phyloP scores from a whole-genome alignment of 805 yeast genomes.

The Schwanniomyces pseudopolymorphus region DNA sequence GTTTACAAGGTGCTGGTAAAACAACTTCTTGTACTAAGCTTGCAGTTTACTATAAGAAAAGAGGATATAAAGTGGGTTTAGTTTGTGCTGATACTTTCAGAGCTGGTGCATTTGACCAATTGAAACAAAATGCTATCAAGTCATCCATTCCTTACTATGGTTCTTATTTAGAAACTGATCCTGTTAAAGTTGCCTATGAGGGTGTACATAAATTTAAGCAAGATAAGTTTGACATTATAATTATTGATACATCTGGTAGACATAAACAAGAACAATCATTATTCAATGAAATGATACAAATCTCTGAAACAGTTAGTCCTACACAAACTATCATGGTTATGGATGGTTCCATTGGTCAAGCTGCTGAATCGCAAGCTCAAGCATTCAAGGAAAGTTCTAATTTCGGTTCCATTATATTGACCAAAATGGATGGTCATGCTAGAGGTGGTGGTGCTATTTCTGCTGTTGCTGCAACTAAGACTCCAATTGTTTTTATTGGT shows the following conservation, averaged over 20 bases:
- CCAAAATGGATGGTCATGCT: constrained; percentile 98
- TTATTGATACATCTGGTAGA: constrained; percentile 97
- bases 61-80: constrained; percentile 92
- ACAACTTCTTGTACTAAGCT: constrained; percentile 96
- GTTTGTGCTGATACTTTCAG: constrained; percentile 99
- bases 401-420: constrained; percentile 91
- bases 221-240: constrained; percentile 88
- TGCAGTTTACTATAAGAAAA: constrained; percentile 89
- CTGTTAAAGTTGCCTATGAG: constrained; percentile 84
- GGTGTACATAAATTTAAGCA: constrained; percentile 91
- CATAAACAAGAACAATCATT: constrained; percentile 92
- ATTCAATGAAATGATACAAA: constrained; percentile 93
- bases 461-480: constrained; percentile 95
- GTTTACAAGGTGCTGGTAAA: constrained; percentile 98
- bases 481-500: constrained; percentile 95
- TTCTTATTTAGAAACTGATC: constrained; percentile 92
- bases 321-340: constrained; percentile 95
- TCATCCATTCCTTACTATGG: constrained; percentile 95
- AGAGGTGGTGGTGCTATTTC: constrained; percentile 99
- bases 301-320: constrained; percentile 84
- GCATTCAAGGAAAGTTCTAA: constrained; percentile 93
- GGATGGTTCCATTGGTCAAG: constrained; percentile 97
- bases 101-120: constrained; percentile 99
- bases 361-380: constrained; percentile 91
- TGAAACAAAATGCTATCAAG: constrained; percentile 95